Evolutionary conservation across 768 basidiomycete species (phyloP).

Genomic region (Gloeopeniophorella convolvens): DNA sequence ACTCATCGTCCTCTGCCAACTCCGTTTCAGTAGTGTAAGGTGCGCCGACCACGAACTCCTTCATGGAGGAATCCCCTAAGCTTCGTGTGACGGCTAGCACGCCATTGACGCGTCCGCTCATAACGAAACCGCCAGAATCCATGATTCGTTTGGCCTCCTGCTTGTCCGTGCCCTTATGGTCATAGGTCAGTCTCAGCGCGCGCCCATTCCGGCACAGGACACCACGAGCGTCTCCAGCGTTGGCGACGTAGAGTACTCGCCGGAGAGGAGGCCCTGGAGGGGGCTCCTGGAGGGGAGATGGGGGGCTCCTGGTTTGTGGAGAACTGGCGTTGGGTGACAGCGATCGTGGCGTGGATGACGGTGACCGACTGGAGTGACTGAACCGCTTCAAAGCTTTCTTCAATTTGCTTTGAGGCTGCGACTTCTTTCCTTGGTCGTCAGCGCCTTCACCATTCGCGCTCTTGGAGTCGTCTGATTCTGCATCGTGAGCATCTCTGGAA

Average conservation of each 20-base stretch:
- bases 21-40: conserved; percentile 99
- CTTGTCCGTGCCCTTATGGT: conserved; percentile 96
- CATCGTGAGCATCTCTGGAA: conserved; percentile 1
- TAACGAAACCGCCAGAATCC: conserved; percentile 96
- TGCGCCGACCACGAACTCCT: conserved; percentile 96
- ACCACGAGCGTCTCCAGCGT: conserved; percentile 93
- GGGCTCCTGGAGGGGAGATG: conserved; percentile 20
- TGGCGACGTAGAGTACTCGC: conserved; percentile 89
- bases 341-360: conserved; percentile 16
- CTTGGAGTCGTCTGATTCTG: not conserved
- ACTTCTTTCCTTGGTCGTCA: conserved; percentile 9
- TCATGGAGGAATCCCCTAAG: conserved; percentile 96
- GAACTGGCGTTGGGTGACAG: conserved; percentile 14
- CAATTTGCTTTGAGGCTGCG: conserved; percentile 7
- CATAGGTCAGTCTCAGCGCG: conserved; percentile 92
- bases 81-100: conserved; percentile 95
- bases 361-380: conserved; percentile 15
- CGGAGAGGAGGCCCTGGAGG: conserved; percentile 34
- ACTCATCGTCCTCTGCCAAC: conserved; percentile 86
- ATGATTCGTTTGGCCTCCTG: conserved; percentile 97
- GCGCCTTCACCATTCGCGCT: conserved; percentile 9
- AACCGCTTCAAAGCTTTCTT: conserved; percentile 17
- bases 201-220: conserved; percentile 88
- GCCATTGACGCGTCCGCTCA: conserved; percentile 98
- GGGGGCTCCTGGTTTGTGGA: conserved; percentile 14